Conservation (phyloP, 1,139 yeast species). For the Pichia sp. region DNA sequence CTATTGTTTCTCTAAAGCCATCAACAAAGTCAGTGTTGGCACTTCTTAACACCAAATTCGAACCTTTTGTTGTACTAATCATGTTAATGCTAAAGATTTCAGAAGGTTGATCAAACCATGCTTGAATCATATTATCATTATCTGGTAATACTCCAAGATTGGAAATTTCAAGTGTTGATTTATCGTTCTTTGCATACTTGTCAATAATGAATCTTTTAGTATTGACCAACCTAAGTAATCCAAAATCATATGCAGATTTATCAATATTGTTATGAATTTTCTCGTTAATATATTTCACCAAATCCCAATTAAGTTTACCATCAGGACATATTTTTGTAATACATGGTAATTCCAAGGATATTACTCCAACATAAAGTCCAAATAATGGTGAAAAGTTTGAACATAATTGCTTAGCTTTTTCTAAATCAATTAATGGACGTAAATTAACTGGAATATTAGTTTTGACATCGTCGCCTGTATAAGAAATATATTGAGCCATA, state of each 20-base stretch:
- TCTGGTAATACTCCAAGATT: slow-evolving; percentile 8
- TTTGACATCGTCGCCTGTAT: slow-evolving; percentile 10
- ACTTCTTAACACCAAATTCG: slow-evolving; percentile 2
- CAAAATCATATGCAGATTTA: not conserved
- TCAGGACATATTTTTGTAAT: slow-evolving; percentile 6
- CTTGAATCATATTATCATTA: slow-evolving; percentile 1
- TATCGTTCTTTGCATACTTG: not conserved
- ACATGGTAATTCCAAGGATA: slow-evolving; percentile 8
- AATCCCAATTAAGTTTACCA: slow-evolving; percentile 10
- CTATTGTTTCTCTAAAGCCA: slow-evolving; percentile 1
- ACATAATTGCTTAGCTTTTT: not conserved
- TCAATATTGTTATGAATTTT: slow-evolving; percentile 2
- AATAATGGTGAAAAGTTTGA: slow-evolving; percentile 8
- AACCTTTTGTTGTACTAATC: slow-evolving; percentile 4
- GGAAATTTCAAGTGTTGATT: slow-evolving; percentile 5
- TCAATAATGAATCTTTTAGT: not conserved
- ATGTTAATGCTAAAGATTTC: slow-evolving; percentile 6
- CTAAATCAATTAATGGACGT: slow-evolving; percentile 11
- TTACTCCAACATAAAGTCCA: slow-evolving; percentile 12
- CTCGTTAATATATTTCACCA: slow-evolving; percentile 2
- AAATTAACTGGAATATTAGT: slow-evolving; percentile 17
- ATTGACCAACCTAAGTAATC: slow-evolving; percentile 1
- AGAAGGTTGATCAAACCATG: slow-evolving; percentile 13
- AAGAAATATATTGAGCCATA: not conserved
- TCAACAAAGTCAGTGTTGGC: not conserved